Conservation (phyloP, 805 yeast species). For the Metschnikowia proteae region DNA sequence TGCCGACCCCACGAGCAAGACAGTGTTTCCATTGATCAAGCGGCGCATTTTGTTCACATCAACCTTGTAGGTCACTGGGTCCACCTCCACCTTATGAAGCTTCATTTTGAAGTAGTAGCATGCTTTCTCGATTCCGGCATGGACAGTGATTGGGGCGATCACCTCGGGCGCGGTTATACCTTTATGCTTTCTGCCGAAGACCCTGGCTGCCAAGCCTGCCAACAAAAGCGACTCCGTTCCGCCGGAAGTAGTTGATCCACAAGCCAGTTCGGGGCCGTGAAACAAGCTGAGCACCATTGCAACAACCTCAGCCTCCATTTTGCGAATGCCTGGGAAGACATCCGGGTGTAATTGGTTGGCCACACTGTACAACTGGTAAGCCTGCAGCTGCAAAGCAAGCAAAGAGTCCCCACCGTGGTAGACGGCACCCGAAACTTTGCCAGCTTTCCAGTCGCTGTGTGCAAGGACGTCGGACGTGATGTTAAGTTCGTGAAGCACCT, state of each 20-base stretch:
- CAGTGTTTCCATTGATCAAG: slow-evolving; percentile 74
- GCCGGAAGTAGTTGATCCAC: slow-evolving; percentile 86
- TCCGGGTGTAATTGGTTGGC: slow-evolving; percentile 97
- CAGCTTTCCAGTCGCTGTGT: slow-evolving; percentile 78
- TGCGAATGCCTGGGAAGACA: slow-evolving; percentile 92
- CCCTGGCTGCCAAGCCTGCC: slow-evolving; percentile 86
- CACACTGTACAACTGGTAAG: slow-evolving; percentile 73
- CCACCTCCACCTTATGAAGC: slow-evolving; percentile 74
- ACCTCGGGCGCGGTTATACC: slow-evolving; percentile 76
- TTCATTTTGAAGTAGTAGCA: slow-evolving; percentile 85
- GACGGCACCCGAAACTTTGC: slow-evolving; percentile 91
- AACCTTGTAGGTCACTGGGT: slow-evolving; percentile 63
- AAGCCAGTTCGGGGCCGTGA: slow-evolving; percentile 60
- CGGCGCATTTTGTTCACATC: slow-evolving; percentile 58
- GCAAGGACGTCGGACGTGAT: slow-evolving; percentile 43
- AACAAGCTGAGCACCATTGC: slow-evolving; percentile 80
- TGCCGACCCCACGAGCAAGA: slow-evolving; percentile 85
- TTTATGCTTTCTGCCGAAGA: slow-evolving; percentile 54
- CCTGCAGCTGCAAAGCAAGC: slow-evolving; percentile 66
- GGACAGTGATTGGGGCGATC: slow-evolving; percentile 83
- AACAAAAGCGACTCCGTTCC: slow-evolving; percentile 91
- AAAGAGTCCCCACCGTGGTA: slow-evolving; percentile 91
- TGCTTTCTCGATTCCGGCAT: slow-evolving; percentile 95
- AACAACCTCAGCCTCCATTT: slow-evolving; percentile 94
- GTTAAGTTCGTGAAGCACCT: slow-evolving; percentile 51